A percentile compares a stretch with the other conserved stretches of the same genome.
Conservation (phyloP, 2,329 filamentous ascomycete species). For the Apiospora rasikravindrae region DNA sequence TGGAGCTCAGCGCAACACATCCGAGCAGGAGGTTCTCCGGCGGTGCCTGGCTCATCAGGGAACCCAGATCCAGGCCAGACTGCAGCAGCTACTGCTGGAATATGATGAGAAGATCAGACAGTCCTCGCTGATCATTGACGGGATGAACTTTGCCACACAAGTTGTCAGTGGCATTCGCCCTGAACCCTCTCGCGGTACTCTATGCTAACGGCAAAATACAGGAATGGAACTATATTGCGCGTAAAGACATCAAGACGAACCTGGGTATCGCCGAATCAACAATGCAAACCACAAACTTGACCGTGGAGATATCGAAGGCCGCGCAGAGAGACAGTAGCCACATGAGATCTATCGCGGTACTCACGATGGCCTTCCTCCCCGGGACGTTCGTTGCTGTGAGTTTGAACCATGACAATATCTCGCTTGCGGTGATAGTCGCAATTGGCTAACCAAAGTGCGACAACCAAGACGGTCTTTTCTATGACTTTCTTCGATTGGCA, state of each 20-base stretch:
- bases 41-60: neutral
- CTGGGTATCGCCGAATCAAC: neutral
- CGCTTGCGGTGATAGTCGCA: neutral
- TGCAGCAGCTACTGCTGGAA: neutral
- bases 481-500: constrained; percentile 5
- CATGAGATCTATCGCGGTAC: constrained; percentile 1
- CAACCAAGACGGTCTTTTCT: neutral
- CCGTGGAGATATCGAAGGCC: neutral
- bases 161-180: neutral
- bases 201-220: neutral
- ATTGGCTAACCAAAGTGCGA: neutral
- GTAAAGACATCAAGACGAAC: neutral
- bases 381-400: constrained; percentile 1
- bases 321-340: neutral
- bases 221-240: constrained; percentile 5
- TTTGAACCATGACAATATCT: neutral
- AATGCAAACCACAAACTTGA: neutral
- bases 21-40: neutral
- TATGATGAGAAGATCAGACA: neutral
- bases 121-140: neutral
- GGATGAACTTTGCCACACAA: neutral
- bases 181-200: too few relatives aligned
- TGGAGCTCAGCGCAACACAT: neutral
- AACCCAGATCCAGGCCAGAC: neutral
- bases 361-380: neutral